Conservation (phyloP, 108 stramenopile genomes). For the Skeletonema marinoi region DNA sequence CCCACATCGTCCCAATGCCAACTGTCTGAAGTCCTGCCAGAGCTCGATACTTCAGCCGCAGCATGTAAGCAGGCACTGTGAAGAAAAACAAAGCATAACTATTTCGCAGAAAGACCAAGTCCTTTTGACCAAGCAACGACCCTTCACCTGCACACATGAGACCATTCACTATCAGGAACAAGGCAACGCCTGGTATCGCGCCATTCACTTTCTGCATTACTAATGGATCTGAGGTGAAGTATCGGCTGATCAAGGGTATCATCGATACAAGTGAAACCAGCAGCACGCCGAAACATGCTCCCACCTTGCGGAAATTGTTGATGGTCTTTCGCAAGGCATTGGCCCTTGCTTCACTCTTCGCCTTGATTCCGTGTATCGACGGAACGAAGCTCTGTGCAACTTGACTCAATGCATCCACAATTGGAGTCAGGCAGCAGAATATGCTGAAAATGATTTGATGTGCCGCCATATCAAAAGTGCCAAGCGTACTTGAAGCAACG, state of each 20-base stretch:
- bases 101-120: slow-evolving; percentile 70
- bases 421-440: slow-evolving; percentile 71
- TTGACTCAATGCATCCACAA: slow-evolving; percentile 69
- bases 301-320: slow-evolving; percentile 72
- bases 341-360: slow-evolving; percentile 44
- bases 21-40: slow-evolving; percentile 55
- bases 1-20: slow-evolving; percentile 69
- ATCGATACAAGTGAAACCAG: slow-evolving; percentile 55
- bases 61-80: slow-evolving; percentile 76
- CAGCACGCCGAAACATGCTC: slow-evolving; percentile 61
- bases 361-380: slow-evolving; percentile 49
- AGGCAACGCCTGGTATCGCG: slow-evolving; percentile 64
- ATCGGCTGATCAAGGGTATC: slow-evolving; percentile 68
- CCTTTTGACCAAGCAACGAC: slow-evolving; percentile 76
- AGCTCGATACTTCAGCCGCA: slow-evolving; percentile 69
- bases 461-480: slow-evolving; percentile 68
- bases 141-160: slow-evolving; percentile 70
- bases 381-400: slow-evolving; percentile 79
- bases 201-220: slow-evolving; percentile 64
- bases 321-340: slow-evolving; percentile 55
- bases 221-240: slow-evolving; percentile 71
- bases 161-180: slow-evolving; percentile 71
- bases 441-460: slow-evolving; percentile 70
- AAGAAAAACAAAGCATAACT: slow-evolving; percentile 73
- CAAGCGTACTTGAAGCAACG: slow-evolving; percentile 64